Evolutionary conservation across 495 filamentous ascomycete species (phyloP).

Genomic region (Tuber magnatum): DNA sequence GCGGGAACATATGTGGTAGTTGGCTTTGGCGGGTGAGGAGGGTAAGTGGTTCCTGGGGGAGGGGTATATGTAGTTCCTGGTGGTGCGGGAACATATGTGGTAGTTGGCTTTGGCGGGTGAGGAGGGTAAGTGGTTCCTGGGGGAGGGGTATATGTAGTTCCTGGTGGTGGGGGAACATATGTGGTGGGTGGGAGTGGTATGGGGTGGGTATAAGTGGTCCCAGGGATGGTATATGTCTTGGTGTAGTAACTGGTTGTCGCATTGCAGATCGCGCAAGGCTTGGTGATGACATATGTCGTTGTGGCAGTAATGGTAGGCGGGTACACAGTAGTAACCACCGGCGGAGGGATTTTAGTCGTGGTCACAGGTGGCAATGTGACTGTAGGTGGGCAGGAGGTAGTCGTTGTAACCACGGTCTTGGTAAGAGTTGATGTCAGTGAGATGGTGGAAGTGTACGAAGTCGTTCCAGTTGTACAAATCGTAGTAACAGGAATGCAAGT

Average conservation of each 20-base stretch:
- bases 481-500: conserved; percentile 25
- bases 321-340: conserved; percentile 6
- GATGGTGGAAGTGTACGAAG: conserved; percentile 18
- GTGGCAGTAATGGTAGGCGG: conserved; percentile 24
- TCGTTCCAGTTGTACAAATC: conserved; percentile 11
- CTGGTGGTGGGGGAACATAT: conserved; percentile 3
- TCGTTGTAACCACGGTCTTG: conserved; percentile 12
- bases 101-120: not conserved
- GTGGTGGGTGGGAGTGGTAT: not conserved
- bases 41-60: conserved; percentile 4
- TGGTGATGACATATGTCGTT: conserved; percentile 28
- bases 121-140: conserved; percentile 6
- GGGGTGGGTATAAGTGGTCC: not conserved
- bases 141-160: conserved; percentile 5
- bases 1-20: not conserved
- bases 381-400: not conserved
- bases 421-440: conserved; percentile 24
- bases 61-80: conserved; percentile 10
- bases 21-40: not conserved
- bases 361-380: conserved; percentile 9
- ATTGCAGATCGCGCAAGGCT: conserved; percentile 18
- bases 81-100: not conserved
- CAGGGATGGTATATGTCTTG: conserved; percentile 18
- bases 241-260: conserved; percentile 30
- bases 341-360: conserved; percentile 1